Conservation (phyloP, 139 green algal genomes). For the Bryopsis sp. region DNA sequence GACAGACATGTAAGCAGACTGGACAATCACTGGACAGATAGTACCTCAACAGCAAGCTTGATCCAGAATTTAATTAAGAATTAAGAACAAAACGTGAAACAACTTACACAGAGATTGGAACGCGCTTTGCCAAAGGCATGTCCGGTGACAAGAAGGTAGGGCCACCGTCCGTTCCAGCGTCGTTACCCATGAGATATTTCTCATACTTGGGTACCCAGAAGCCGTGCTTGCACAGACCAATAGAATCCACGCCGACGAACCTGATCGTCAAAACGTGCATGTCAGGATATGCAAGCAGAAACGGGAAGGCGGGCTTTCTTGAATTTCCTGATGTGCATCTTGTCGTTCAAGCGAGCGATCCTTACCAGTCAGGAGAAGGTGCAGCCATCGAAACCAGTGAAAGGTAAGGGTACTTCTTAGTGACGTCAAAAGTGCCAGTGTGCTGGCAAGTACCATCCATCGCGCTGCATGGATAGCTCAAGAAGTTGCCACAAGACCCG, state of each 20-base stretch:
- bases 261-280: no score
- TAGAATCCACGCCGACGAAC: no score
- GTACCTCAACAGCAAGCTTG: no score
- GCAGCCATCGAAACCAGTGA: conserved; percentile 9
- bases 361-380: conserved; percentile 14
- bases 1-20: no score
- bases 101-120: conserved; percentile 6
- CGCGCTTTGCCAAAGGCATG: not conserved
- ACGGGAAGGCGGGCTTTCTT: no score
- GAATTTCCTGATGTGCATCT: not conserved
- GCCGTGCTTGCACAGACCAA: not conserved
- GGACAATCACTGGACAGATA: no score
- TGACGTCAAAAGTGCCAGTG: not conserved
- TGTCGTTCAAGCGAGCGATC: not conserved
- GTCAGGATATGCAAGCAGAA: no score
- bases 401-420: conserved; percentile 7
- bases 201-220: not conserved
- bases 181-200: not conserved
- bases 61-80: no score
- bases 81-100: no score
- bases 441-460: not conserved
- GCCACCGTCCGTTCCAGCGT: conserved; percentile 8
- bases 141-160: not conserved
- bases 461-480: no score
- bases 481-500: no score